Evolutionary conservation across 2,329 filamentous ascomycete species (phyloP).

Genomic region (Trichophyton equinum): DNA sequence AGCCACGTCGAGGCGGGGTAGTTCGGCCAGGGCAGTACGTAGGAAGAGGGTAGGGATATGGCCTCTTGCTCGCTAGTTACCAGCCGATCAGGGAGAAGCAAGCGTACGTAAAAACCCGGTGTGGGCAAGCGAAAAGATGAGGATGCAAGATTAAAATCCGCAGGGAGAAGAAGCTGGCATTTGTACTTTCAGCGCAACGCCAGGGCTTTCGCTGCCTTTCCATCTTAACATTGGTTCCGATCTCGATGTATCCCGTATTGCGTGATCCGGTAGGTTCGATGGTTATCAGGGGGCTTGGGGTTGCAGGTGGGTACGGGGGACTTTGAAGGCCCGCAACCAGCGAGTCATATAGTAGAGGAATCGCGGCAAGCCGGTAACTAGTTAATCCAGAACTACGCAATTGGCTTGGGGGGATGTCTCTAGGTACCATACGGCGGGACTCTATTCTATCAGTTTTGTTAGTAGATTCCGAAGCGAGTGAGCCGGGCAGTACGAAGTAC

Average conservation of each 20-base stretch:
- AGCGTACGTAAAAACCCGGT: background rate
- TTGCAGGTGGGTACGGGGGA: background rate
- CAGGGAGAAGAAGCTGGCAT: background rate
- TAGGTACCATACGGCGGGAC: no score
- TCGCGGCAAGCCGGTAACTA: no score
- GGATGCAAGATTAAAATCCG: background rate
- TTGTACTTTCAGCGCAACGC: background rate
- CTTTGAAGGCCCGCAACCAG: no score
- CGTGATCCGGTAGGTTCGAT: background rate
- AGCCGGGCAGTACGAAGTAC: no score
- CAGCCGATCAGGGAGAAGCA: background rate
- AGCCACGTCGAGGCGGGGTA: constrained; percentile 1
- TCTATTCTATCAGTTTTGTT: no score
- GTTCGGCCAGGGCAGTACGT: background rate
- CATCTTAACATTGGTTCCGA: no score
- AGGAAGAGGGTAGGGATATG: background rate
- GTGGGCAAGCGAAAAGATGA: background rate
- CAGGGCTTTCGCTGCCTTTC: no score
- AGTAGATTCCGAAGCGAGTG: background rate
- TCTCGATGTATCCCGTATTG: background rate
- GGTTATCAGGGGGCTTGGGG: background rate
- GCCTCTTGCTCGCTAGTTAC: background rate
- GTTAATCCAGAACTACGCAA: no score
- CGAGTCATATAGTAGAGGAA: no score
- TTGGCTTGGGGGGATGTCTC: no score